Percentiles rank a stretch among this genome's conserved stretches.
Evolutionary conservation across 768 basidiomycete genomes (phyloP).

Genomic region (Coprinopsis cinerea): DNA sequence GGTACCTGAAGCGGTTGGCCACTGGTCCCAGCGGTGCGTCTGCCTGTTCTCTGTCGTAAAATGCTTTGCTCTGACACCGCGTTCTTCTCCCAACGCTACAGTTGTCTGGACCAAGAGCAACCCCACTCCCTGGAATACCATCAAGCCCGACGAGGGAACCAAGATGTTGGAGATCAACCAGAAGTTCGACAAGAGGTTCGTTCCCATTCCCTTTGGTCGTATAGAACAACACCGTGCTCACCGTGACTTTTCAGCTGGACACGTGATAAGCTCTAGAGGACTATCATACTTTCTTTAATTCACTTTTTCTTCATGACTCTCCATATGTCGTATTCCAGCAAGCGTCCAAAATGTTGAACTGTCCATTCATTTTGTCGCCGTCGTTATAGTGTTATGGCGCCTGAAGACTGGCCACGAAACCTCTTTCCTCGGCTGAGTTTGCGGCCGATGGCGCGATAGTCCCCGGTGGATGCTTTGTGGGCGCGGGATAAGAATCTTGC

Average conservation of each 20-base stretch:
- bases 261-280: conserved; percentile 60
- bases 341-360: conserved; percentile 2
- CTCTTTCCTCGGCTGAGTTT: not conserved
- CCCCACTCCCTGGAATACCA: conserved; percentile 85
- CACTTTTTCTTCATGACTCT: conserved; percentile 9
- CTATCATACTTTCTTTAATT: conserved; percentile 10
- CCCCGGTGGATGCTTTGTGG: not conserved
- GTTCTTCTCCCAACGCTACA: too few species aligned
- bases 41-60: conserved; percentile 1
- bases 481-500: not conserved
- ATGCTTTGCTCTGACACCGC: not conserved
- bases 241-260: conserved; percentile 50
- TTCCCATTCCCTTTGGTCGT: conserved; percentile 5
- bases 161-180: conserved; percentile 68
- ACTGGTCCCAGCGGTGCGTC: conserved; percentile 47
- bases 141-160: conserved; percentile 68
- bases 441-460: conserved; percentile 11
- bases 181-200: conserved; percentile 70
- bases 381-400: not conserved
- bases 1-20: conserved; percentile 66
- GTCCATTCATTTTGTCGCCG: not conserved
- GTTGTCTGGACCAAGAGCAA: conserved; percentile 61
- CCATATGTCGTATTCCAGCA: conserved; percentile 5
- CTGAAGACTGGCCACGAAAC: too few species aligned
- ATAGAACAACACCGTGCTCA: not conserved